Base-by-base conservation (phyloP, 208 protist species). In the Trypanosoma melophagium region DNA sequence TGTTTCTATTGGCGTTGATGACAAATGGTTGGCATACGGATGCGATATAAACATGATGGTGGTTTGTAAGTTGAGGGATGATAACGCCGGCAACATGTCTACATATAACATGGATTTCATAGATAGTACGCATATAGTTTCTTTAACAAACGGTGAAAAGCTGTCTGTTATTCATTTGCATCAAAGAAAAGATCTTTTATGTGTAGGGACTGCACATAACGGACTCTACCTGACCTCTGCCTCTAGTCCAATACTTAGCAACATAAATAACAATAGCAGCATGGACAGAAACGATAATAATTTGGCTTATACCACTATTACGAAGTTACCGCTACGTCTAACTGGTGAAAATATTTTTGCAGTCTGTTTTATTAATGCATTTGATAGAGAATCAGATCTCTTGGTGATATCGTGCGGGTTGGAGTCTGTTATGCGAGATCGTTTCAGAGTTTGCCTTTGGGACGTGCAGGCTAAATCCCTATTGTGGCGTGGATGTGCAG, bases 371-470 rank as follows among this genome's bases (percentile, higher is more conserved):
- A 50, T 85, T 17, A 66, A 82, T 51, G 75, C 74, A 3, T 58
- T 70, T 22, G 62, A 55, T 1, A 68, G 58, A 28, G 57, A 35
- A 16, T 42, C 54, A 9, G 76, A 94, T 64, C 60, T 87, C 14
- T 55, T 95, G 14, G 80, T 87, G 25, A 82, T 84, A 49, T 95
- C 89, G 17, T 92, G 86, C n/a, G 69, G 80, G 14, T 78, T 89
- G 22, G 38, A 57, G 5, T 81, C 72, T 7, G 7, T 50, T 9
- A 7, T 41, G 69, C 71, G 1, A 70, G 76, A 50, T 59, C 65
- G 22, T 49, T 66, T 16, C 74, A 74, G 81, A 4, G 76, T 95
- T 10, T 89, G 80, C 2, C 59, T 95, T 21, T 93, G 84, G 85
- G 66, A 79, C 41, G 49, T 90, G 8, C 35, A 75, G 12, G 53